A percentile compares a stretch with the other conserved stretches of the same genome.
Conservation (phyloP, 139 green algal genomes). For the Chlamydomonas sp. region DNA sequence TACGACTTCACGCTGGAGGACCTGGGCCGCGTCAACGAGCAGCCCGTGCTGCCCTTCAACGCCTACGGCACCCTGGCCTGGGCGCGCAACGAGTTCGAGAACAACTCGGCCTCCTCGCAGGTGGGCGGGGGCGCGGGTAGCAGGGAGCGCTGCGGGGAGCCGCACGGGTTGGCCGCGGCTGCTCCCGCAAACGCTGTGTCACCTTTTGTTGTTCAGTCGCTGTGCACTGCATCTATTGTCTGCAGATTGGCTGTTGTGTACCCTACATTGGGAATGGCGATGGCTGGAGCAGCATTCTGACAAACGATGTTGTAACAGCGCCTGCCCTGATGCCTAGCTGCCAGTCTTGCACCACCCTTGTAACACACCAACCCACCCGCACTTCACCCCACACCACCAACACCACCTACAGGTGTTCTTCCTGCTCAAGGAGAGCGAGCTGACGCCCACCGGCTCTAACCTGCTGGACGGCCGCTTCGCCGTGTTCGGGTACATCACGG, state of each 20-base stretch:
- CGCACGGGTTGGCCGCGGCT: no score
- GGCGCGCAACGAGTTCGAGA: conserved; percentile 95
- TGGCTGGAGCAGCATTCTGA: no score
- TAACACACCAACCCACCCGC: background rate
- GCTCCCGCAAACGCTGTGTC: background rate
- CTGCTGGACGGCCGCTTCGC: conserved; percentile 97
- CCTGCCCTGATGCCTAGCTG: background rate
- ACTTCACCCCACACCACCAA: background rate
- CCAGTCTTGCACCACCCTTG: background rate
- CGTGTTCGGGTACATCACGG: conserved; percentile 96
- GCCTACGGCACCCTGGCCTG: conserved; percentile 97
- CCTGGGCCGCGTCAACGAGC: conserved; percentile 87
- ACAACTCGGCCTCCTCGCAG: conserved; percentile 90
- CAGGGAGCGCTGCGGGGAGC: background rate
- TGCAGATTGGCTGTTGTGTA: no score
- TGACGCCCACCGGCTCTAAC: conserved; percentile 96
- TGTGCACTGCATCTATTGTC: background rate
- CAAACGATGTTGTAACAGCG: no score
- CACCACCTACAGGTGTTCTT: conserved; percentile 89
- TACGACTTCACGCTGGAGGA: conserved; percentile 98
- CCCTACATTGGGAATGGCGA: no score
- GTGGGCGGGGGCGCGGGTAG: background rate
- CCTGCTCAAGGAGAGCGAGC: conserved; percentile 98
- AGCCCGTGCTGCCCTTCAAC: conserved; percentile 97
- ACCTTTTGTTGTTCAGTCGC: background rate